Evolutionary conservation across 208 protist genomes (phyloP).

Genomic region (Leishmania turanica): DNA sequence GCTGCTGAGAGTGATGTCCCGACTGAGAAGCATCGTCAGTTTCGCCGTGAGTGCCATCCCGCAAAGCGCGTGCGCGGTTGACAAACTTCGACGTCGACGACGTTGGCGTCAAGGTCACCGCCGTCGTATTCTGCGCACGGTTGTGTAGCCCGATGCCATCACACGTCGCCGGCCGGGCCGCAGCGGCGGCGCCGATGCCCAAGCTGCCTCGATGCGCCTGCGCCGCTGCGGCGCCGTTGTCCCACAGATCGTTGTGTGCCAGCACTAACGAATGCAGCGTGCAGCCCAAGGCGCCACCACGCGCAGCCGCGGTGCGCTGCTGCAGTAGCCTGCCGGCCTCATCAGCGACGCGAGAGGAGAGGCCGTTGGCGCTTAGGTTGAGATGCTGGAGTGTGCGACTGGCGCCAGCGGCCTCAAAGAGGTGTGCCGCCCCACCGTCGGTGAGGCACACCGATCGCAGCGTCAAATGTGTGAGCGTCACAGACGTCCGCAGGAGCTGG

Average conservation of each 20-base stretch:
- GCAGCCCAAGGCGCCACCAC: conserved; percentile 33
- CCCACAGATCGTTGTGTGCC: conserved; percentile 71
- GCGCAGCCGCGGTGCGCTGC: conserved; percentile 31
- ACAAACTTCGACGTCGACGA: conserved; percentile 11
- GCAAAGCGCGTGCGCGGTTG: conserved; percentile 23
- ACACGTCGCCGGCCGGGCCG: not conserved
- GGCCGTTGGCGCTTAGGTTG: conserved; percentile 74
- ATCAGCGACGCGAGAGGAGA: conserved; percentile 59
- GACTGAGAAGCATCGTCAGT: not conserved
- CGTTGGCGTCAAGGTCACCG: not conserved
- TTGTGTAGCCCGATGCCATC: not conserved
- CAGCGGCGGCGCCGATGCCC: not conserved
- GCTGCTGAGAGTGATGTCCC: not conserved
- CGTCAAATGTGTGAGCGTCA: conserved; percentile 54
- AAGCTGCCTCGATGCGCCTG: conserved; percentile 72
- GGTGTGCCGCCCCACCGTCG: conserved; percentile 41
- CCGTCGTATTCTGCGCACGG: not conserved
- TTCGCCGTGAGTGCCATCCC: not conserved
- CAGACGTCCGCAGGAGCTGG: conserved; percentile 58
- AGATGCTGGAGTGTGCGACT: conserved; percentile 59
- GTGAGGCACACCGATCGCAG: conserved; percentile 63
- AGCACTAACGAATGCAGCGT: conserved; percentile 61
- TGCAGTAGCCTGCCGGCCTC: conserved; percentile 61
- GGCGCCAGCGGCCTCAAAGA: conserved; percentile 56
- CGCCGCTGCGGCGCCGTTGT: conserved; percentile 8